Percentiles rank a stretch among this genome's conserved stretches.
phyloP scores from a whole-genome alignment of 768 basidiomycete genomes.

The Boletus sp. region DNA sequence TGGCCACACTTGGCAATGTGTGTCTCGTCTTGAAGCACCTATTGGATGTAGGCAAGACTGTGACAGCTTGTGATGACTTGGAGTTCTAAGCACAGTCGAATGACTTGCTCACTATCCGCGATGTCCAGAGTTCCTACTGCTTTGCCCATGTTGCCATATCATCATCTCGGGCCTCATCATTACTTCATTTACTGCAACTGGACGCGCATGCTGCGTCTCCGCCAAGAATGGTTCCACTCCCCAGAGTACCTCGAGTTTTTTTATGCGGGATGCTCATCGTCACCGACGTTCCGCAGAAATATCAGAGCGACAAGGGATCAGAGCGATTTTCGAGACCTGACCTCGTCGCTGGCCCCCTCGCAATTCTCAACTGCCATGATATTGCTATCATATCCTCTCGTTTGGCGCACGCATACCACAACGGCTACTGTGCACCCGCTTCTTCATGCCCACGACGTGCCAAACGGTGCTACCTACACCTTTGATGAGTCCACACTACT shows the following conservation, averaged over 20 bases:
- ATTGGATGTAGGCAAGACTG: neutral
- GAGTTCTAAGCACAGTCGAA: no score
- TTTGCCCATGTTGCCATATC: slow-evolving; percentile 84
- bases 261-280: slow-evolving; percentile 90
- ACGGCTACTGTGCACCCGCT: no score
- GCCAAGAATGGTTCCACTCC: slow-evolving; percentile 85
- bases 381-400: no score
- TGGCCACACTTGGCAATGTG: neutral
- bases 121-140: slow-evolving; percentile 67
- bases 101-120: slow-evolving; percentile 87
- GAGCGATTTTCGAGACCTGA: slow-evolving; percentile 68
- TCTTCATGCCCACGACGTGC: no score
- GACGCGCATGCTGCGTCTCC: slow-evolving; percentile 74
- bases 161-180: slow-evolving; percentile 76
- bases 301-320: slow-evolving; percentile 84
- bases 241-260: slow-evolving; percentile 87
- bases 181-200: slow-evolving; percentile 73
- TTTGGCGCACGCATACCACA: no score
- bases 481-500: no score
- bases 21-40: neutral
- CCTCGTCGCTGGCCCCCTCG: no score
- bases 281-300: slow-evolving; percentile 72
- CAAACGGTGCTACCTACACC: no score
- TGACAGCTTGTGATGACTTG: no score
- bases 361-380: no score